A percentile compares a stretch with the other conserved stretches of the same genome.
These are phyloP conservation scores for Lachnellula arida DNA, from an alignment of 2,329 filamentous ascomycete genomes.

Conservation along the genomic window DNA sequence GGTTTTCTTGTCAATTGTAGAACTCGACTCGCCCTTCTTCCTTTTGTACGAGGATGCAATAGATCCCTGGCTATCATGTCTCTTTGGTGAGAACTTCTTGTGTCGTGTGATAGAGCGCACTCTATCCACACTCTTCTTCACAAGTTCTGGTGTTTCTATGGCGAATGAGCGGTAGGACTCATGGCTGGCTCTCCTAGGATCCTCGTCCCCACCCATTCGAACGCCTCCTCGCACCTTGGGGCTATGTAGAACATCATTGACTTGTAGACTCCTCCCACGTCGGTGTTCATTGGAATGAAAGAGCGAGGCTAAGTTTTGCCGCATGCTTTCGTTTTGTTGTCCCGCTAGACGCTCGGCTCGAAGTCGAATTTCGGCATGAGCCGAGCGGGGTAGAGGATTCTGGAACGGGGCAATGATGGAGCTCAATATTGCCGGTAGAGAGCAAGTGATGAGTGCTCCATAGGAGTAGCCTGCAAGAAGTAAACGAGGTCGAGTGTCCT, in stretches of 20 bases:
- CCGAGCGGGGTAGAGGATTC: constrained; percentile 49
- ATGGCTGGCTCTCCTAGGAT: constrained; percentile 33
- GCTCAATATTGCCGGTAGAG: constrained; percentile 54
- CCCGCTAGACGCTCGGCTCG: constrained; percentile 65
- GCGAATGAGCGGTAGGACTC: constrained; percentile 31
- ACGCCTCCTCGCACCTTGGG: constrained; percentile 22
- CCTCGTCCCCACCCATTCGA: constrained; percentile 31
- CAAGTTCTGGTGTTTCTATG: constrained; percentile 30
- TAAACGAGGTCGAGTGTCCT: constrained; percentile 32
- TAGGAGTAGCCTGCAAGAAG: constrained; percentile 85
- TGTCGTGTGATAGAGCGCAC: constrained; percentile 31
- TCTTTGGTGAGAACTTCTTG: constrained; percentile 25
- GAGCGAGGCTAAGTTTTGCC: constrained; percentile 14
- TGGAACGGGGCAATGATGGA: constrained; percentile 49
- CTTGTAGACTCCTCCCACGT: constrained; percentile 17
- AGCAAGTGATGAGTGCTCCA: constrained; percentile 74
- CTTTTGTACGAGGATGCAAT: constrained; percentile 18
- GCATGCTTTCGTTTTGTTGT: constrained; percentile 45
- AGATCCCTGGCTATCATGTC: constrained; percentile 25
- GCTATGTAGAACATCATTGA: constrained; percentile 12
- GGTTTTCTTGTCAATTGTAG: constrained; percentile 4
- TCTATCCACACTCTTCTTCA: constrained; percentile 38
- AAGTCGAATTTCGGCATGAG: constrained; percentile 63
- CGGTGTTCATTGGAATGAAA: constrained; percentile 10
- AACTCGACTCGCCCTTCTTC: constrained; percentile 28